Base-by-base conservation (phyloP, 1,139 yeast genomes). In the Blastobotrys serpentis region DNA sequence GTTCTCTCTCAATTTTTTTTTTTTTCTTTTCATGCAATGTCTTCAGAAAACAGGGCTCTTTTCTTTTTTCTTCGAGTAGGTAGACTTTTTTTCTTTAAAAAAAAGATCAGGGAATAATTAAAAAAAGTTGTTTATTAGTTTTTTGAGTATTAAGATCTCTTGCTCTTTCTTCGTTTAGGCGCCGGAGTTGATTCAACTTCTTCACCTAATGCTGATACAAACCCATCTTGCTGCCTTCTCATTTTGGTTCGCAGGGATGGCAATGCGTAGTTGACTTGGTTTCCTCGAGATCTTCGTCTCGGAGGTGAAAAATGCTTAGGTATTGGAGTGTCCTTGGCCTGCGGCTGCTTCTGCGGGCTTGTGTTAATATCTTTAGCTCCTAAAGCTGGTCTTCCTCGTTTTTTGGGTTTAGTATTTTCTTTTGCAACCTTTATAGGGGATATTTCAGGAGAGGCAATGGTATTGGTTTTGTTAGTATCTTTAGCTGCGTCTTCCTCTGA, bases 231-330 rank as follows among this genome's bases (percentile, higher is more conserved):
- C 36, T 82, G 81, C 55, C 95, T 72, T 60, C 95, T 75, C 82
- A 84, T 76, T 59, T 86, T 86, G 13, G 76, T 78, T 33, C 84
- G 72, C 48, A 84, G 64, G 0, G 90, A 80, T 0, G 92, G 87
- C 29, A 82, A 74, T 13, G 81, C 81, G 60, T 86, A 87, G 61
- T 81, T 81, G 4, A 86, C 79, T 7, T 51, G 54, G 7, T 50
- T 46, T 1, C 58, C 55, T 32, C 63, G 49, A 2, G 63, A 45
- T 4, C 51, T 21, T 21, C 42, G 17, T 5, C 47, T 25, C 11
- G 42, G 47, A 5, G 48, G 48, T 4, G 48, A 42, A 18, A 43
- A 23, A 11, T 36, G 40, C 19, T 36, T 36, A 3, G 40, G 40
- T 18, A 19, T 18, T 17, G 40, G 40, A 3, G 40, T 36, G 13